Conservation (phyloP, 768 basidiomycete genomes). For the Amanita muscaria region DNA sequence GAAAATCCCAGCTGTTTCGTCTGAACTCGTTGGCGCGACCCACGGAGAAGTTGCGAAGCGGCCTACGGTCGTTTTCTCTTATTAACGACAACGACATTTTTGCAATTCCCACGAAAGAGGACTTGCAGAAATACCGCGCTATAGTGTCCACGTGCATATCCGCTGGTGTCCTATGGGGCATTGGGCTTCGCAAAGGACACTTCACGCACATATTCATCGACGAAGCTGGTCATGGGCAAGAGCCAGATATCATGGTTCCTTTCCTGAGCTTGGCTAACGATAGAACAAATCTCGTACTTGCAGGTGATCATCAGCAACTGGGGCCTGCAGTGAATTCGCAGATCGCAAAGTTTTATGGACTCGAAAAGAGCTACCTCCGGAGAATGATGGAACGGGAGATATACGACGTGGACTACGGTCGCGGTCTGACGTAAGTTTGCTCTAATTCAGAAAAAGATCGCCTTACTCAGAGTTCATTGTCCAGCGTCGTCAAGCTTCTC, state of each 20-base stretch:
- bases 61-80: conserved; percentile 29
- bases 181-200: conserved; percentile 44
- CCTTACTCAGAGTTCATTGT: background rate
- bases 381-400: conserved; percentile 35
- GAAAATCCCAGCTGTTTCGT: conserved; percentile 35
- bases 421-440: conserved; percentile 28
- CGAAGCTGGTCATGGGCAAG: conserved; percentile 57
- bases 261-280: conserved; percentile 41
- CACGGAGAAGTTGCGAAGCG: conserved; percentile 26
- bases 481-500: conserved; percentile 48
- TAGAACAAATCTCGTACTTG: conserved; percentile 43
- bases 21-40: conserved; percentile 42
- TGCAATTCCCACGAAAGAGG: conserved; percentile 33
- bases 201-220: conserved; percentile 57
- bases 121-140: conserved; percentile 36
- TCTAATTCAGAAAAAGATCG: conserved; percentile 6
- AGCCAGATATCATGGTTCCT: conserved; percentile 48
- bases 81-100: conserved; percentile 34
- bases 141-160: conserved; percentile 53
- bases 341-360: conserved; percentile 38
- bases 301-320: conserved; percentile 56
- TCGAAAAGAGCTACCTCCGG: conserved; percentile 43
- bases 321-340: conserved; percentile 47
- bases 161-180: conserved; percentile 35
- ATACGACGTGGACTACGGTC: conserved; percentile 27